Conservation (phyloP, 1,284 basidiomycete species). For the Cutaneotrichosporon mucoides region DNA sequence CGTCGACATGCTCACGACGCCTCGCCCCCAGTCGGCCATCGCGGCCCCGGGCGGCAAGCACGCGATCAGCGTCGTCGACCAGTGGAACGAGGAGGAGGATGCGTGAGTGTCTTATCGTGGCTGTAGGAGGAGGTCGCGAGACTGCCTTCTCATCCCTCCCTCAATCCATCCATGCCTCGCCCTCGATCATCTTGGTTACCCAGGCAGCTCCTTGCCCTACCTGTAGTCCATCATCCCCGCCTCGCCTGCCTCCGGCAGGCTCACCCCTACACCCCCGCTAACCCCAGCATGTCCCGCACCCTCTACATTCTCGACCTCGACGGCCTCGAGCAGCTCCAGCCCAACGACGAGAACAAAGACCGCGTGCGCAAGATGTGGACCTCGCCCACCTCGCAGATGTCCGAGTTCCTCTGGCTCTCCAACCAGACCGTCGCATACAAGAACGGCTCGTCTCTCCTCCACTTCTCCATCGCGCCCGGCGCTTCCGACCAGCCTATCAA, state of each 20-base stretch:
- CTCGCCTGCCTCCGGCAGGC: too few relatives aligned
- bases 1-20: conserved; percentile 65
- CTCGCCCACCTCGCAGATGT: conserved; percentile 17
- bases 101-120: conserved; percentile 55
- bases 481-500: conserved; percentile 8
- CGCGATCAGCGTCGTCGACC: conserved; percentile 63
- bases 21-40: conserved; percentile 62
- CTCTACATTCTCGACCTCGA: conserved; percentile 52
- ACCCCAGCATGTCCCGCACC: conserved; percentile 61
- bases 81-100: conserved; percentile 64
- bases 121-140: too few relatives aligned
- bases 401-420: conserved; percentile 42
- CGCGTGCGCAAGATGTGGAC: conserved; percentile 22
- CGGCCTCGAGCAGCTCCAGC: conserved; percentile 4
- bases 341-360: background rate
- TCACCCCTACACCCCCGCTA: background rate
- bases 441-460: conserved; percentile 32
- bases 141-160: too few relatives aligned
- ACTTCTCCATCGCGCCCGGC: conserved; percentile 20
- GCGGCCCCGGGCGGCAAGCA: conserved; percentile 64
- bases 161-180: too few relatives aligned
- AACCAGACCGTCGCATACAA: conserved; percentile 43
- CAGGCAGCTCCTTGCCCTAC: too few relatives aligned
- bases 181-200: too few relatives aligned
- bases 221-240: too few relatives aligned